phyloP scores from a whole-genome alignment of 78 protist genomes.

The Corallochytrium limacisporum region DNA sequence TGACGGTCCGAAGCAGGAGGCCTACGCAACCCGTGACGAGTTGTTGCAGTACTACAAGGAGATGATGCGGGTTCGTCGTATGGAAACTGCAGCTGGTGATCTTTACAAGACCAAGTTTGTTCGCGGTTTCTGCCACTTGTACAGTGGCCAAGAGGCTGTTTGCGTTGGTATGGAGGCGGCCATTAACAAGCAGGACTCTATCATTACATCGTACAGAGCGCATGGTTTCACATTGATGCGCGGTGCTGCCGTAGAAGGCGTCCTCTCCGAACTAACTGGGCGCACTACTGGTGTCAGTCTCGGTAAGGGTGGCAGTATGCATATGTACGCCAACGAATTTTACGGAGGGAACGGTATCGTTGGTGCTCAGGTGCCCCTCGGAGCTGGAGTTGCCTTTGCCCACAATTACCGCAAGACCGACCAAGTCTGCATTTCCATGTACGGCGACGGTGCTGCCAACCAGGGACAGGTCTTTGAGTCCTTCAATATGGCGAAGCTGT shows the following conservation, averaged over 20 bases:
- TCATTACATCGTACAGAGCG: slow-evolving; percentile 87
- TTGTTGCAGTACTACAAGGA: not conserved
- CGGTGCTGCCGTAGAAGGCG: slow-evolving; percentile 49
- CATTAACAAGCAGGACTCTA: slow-evolving; percentile 42
- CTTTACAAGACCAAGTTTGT: slow-evolving; percentile 29
- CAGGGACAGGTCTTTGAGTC: slow-evolving; percentile 69
- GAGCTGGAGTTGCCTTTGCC: slow-evolving; percentile 81
- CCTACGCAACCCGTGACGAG: no score
- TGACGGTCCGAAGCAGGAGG: no score
- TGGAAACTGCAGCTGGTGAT: slow-evolving; percentile 21
- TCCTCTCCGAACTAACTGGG: slow-evolving; percentile 62
- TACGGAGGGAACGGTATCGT: slow-evolving; percentile 96
- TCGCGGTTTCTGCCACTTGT: slow-evolving; percentile 91
- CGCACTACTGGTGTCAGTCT: slow-evolving; percentile 49
- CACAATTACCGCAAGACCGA: slow-evolving; percentile 43
- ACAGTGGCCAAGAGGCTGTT: slow-evolving; percentile 90
- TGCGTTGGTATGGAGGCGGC: slow-evolving; percentile 69
- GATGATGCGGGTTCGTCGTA: slow-evolving; percentile 8
- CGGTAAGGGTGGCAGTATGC: slow-evolving; percentile 96
- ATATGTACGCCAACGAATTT: slow-evolving; percentile 73
- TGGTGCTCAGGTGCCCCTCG: slow-evolving; percentile 85
- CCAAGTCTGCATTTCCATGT: slow-evolving; percentile 46
- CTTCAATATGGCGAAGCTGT: slow-evolving; percentile 82
- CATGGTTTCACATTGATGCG: slow-evolving; percentile 67
- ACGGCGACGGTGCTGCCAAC: slow-evolving; percentile 95